Base-by-base conservation (phyloP, 768 basidiomycete genomes). In the Lactarius sanguifluus region DNA sequence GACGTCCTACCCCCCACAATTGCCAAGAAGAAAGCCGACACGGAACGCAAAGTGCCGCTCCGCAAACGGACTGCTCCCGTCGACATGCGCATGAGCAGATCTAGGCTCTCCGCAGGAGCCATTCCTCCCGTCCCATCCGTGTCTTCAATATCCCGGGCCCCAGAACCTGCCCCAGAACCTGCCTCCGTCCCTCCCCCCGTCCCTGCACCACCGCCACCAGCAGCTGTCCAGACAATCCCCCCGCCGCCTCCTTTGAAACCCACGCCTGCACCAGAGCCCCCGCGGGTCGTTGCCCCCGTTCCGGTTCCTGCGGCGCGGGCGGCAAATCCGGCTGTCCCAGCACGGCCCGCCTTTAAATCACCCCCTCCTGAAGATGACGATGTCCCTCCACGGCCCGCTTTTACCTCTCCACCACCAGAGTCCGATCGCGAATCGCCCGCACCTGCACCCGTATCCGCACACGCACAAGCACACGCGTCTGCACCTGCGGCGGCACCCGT, bases 21-120 rank as follows among this genome's bases (percentile, higher is more conserved):
- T 63, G 82, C 85, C 57, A 88, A 85, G 73, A 96, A 96, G 81
- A 92, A 90, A 72, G 87, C 88, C 28, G 94, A 96, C 72, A 89
- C 92, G 0, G 94, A 92, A 70, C 87, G 95, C 56, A 91, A 88
- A 67, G 81, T 91, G 55, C 95, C 92, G 15, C 73, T 87, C 28
- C 83, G 94, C 50, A 96, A 95, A 73, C 90, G 92, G 62, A 96
- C 95, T 3, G 89, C 90, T 0, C 88, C 89, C 0, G 79, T 96
- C 56, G 95, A 97, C 75, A 89, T 95, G 87, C 89, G 94, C 57
- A 82, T 93, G 75, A 93, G 89, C 70, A 83, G 94, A 68, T 85
- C 86, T 70, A 83, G 83, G 64, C 85, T 96, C 62, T 89, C 90
- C 2, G 82, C 85, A 3, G 90, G 87, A 30, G 83, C 83, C 4